Percentiles rank a stretch among this genome's conserved stretches.
These are phyloP conservation scores for Rubia balearica DNA, from an alignment of 305 asterid genomes.

Conservation along the genomic window DNA sequence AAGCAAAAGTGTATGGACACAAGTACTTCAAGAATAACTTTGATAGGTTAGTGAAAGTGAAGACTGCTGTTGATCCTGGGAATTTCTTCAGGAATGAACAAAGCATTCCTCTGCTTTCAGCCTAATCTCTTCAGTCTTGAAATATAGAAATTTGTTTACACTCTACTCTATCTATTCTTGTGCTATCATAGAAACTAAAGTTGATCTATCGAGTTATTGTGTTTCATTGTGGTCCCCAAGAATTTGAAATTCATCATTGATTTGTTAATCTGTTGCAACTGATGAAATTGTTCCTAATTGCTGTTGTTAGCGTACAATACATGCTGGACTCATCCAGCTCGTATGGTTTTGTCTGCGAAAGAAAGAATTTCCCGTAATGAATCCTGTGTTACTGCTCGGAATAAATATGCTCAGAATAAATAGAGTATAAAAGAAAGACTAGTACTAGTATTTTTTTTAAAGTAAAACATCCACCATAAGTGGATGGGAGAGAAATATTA, in stretches of 20 bases:
- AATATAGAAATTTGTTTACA: background rate
- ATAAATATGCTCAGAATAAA: too few species aligned
- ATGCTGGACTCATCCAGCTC: too few species aligned
- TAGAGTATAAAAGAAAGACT: too few species aligned
- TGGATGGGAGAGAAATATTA: too few species aligned
- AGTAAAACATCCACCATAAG: too few species aligned
- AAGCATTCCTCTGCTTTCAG: background rate
- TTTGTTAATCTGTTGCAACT: background rate
- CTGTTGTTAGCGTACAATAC: too few species aligned
- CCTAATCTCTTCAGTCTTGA: background rate
- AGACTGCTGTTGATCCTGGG: background rate
- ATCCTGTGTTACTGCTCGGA: too few species aligned
- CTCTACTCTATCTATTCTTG: background rate
- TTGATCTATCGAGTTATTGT: background rate
- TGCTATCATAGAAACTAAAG: background rate
- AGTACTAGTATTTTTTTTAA: too few species aligned
- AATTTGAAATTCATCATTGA: too few species aligned
- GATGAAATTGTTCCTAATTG: too few species aligned
- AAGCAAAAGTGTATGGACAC: background rate
- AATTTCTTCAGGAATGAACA: background rate
- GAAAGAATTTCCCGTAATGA: too few species aligned
- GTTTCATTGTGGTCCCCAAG: background rate
- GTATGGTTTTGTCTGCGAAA: too few species aligned
- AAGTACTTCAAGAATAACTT: background rate
- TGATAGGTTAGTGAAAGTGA: slow-evolving; percentile 1